Conservation (phyloP, 169 alveolate genomes). For the Plasmodium vivax region DNA sequence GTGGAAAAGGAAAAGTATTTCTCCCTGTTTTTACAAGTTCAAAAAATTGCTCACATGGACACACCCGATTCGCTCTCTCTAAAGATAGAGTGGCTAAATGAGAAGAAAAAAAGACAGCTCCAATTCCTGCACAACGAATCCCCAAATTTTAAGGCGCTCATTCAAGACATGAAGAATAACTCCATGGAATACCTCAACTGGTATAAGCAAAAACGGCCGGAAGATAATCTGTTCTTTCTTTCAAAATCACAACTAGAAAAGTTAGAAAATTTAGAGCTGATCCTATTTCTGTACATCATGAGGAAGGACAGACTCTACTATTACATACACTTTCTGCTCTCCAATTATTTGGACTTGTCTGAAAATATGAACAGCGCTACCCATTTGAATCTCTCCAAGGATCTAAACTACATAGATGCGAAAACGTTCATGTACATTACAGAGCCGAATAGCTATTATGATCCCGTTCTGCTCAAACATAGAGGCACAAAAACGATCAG, state of each 20-base stretch:
- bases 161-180: slow-evolving; percentile 42
- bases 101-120: slow-evolving; percentile 21
- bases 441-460: slow-evolving; percentile 3
- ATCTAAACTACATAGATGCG: slow-evolving; percentile 57
- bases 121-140: slow-evolving; percentile 23
- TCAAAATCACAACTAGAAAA: slow-evolving; percentile 14
- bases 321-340: slow-evolving; percentile 25
- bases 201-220: slow-evolving; percentile 46
- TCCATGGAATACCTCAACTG: slow-evolving; percentile 46
- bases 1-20: slow-evolving; percentile 52
- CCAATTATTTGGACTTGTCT: slow-evolving; percentile 44
- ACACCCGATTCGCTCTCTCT: not conserved
- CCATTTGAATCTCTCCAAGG: slow-evolving; percentile 8
- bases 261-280: slow-evolving; percentile 33
- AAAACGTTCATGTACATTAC: slow-evolving; percentile 57
- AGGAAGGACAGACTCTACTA: slow-evolving; percentile 52
- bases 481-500: slow-evolving; percentile 50
- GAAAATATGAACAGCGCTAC: slow-evolving; percentile 5
- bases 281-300: slow-evolving; percentile 50
- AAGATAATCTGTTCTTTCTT: slow-evolving; percentile 49
- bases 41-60: not conserved
- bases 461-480: slow-evolving; percentile 16
- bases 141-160: slow-evolving; percentile 6
- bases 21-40: slow-evolving; percentile 23
- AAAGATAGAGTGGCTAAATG: slow-evolving; percentile 47